Base-by-base conservation (phyloP, 257 asterid species). In the Solanum chaucha region DNA sequence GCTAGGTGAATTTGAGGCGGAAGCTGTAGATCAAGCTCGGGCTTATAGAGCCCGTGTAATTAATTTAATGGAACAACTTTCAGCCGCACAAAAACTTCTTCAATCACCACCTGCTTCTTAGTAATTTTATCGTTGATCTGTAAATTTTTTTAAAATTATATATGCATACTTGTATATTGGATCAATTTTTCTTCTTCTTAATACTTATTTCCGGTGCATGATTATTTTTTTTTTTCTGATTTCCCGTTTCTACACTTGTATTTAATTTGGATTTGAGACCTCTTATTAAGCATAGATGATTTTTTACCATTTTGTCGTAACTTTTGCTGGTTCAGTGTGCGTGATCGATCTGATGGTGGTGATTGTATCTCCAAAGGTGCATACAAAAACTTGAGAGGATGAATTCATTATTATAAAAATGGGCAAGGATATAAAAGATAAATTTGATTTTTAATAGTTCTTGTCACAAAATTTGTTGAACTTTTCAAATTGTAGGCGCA, bases 11-110 rank as follows among this genome's bases (percentile, higher is more conserved):
- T 95, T 70, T 3, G 98, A 95, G 88, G 98, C 98, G 10, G 98
- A 95, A 92, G 95, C 95, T 35, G 92, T 95, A 46, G 93, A 85
- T 24, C 93, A 93, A 88, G 96, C 94, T 6, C 92, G 97, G 19
- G 90, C 90, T 5, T 92, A 94, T 87, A 90, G 92, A 80, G 90
- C 92, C 13, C 93, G 75, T 8, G 55, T 93, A 2, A 17, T 88
- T 44, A 86, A 93, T 19, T 70, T 95, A 74, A 87, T 87, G 93
- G 88, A 91, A 10, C 97, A 93, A 75, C 94, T 94, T 6, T 88
- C 93, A 8, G 90, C 78, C 6, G 92, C 90, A 2, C 91, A 90
- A 10, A 82, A 89, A 13, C 90, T 93, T 26, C 88, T 92, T 67
- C 89, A 41, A 64, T 17, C 61, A 17, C 8, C 10, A 2, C 3